Conservation (phyloP, 441 rosid genomes). For the Iberis amara region DNA sequence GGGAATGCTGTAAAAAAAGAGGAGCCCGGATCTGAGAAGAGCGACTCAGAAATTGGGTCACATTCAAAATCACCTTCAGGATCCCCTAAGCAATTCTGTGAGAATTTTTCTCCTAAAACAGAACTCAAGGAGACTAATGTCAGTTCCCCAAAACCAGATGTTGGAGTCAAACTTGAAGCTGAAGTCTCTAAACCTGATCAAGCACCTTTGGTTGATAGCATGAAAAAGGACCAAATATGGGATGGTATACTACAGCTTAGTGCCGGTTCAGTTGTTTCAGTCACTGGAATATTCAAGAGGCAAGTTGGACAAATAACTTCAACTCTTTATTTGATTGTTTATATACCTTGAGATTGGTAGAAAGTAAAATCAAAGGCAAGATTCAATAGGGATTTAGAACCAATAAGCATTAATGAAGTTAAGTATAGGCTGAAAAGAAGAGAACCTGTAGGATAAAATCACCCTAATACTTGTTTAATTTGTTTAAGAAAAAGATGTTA, state of each 20-base stretch:
- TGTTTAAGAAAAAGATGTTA: not conserved
- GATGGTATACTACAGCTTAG: slow-evolving; percentile 68
- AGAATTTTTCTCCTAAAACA: slow-evolving; percentile 15
- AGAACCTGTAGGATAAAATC: not conserved
- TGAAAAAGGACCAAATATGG: slow-evolving; percentile 49
- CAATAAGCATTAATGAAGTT: not conserved
- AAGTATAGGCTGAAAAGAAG: not conserved
- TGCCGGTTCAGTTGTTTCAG: slow-evolving; percentile 39
- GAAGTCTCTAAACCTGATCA: slow-evolving; percentile 13
- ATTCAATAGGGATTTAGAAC: not conserved
- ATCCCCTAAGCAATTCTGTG: slow-evolving; percentile 28
- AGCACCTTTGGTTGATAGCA: slow-evolving; percentile 24
- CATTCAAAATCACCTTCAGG: not conserved
- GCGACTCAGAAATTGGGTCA: slow-evolving; percentile 34
- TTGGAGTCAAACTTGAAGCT: slow-evolving; percentile 23
- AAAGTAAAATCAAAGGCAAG: slow-evolving; percentile 2
- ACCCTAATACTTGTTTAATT: not conserved
- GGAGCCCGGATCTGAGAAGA: slow-evolving; percentile 30
- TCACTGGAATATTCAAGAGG: slow-evolving; percentile 62
- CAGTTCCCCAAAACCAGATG: slow-evolving; percentile 17
- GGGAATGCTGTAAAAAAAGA: slow-evolving; percentile 34
- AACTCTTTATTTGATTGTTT: slow-evolving; percentile 2
- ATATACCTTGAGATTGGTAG: not conserved
- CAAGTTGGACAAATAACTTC: slow-evolving; percentile 28
- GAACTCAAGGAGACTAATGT: slow-evolving; percentile 18